A percentile compares a stretch with the other conserved stretches of the same genome.
Evolutionary conservation across 106 monocot genomes (phyloP).

Genomic region (Dioscorea alata): DNA sequence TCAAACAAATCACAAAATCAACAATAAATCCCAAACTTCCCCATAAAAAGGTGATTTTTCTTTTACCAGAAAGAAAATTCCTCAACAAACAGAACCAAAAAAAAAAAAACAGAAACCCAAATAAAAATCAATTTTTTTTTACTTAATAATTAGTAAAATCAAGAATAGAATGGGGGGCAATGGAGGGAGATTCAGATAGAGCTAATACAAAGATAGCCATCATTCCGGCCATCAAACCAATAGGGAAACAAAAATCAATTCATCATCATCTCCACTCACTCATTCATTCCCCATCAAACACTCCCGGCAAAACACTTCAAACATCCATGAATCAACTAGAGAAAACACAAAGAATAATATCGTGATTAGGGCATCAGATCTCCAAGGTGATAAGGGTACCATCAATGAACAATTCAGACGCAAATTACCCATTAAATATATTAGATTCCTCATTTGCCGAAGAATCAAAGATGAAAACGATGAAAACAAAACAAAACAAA

Average conservation of each 20-base stretch:
- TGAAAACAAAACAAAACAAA: too few relatives aligned
- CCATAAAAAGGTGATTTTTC: too few relatives aligned
- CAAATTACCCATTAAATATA: constrained; percentile 8
- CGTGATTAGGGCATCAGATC: constrained; percentile 1
- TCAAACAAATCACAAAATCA: too few relatives aligned
- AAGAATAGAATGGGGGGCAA: too few relatives aligned
- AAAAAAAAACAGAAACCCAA: too few relatives aligned
- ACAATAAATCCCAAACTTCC: too few relatives aligned
- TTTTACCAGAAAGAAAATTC: too few relatives aligned
- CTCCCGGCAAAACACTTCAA: too few relatives aligned
- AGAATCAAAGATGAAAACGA: too few relatives aligned
- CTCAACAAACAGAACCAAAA: too few relatives aligned
- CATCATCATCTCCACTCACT: constrained; percentile 1
- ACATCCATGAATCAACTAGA: not conserved
- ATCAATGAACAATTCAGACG: constrained; percentile 6
- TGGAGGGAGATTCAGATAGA: constrained; percentile 4
- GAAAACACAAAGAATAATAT: not conserved
- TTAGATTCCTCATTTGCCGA: constrained; percentile 1
- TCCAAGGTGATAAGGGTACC: constrained; percentile 13
- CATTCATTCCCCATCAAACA: not conserved
- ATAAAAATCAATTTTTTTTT: too few relatives aligned
- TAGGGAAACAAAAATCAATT: constrained; percentile 4
- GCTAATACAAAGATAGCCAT: constrained; percentile 11
- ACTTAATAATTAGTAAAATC: too few relatives aligned
- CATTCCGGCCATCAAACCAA: constrained; percentile 14